Conservation (phyloP, 306 rosid genomes). For the Ziziphus jujuba region DNA sequence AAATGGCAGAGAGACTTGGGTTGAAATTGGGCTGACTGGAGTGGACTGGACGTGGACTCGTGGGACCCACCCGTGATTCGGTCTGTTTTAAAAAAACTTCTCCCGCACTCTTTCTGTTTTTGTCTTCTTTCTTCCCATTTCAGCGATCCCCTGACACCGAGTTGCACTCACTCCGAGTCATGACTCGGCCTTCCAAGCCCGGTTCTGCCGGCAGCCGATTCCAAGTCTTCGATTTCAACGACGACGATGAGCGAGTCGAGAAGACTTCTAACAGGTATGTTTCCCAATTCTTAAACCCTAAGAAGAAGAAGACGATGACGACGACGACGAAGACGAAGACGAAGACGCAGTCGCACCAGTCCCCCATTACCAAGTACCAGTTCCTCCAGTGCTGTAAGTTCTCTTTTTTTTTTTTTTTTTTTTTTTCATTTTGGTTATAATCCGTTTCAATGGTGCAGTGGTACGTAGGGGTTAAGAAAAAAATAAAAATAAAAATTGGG, state of each 20-base stretch:
- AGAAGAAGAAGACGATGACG: slow-evolving; percentile 1
- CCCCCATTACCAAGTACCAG: slow-evolving; percentile 44
- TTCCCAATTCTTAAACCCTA: slow-evolving; percentile 34
- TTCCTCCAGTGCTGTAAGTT: slow-evolving; percentile 55
- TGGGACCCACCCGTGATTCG: too few relatives aligned
- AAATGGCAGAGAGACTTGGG: too few relatives aligned
- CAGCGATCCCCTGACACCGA: neutral
- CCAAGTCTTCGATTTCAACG: slow-evolving; percentile 52
- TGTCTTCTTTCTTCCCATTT: too few relatives aligned
- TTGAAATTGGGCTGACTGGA: too few relatives aligned
- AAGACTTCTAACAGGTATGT: slow-evolving; percentile 13
- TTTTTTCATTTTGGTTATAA: neutral
- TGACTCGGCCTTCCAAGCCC: slow-evolving; percentile 40
- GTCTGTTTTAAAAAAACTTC: too few relatives aligned
- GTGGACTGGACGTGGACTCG: too few relatives aligned
- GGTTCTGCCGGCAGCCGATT: slow-evolving; percentile 35
- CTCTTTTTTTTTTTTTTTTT: neutral
- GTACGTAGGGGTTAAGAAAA: neutral
- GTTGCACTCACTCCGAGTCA: slow-evolving; percentile 22
- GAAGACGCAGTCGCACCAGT: slow-evolving; percentile 15
- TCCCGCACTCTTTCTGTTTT: too few relatives aligned
- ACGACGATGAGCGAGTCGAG: slow-evolving; percentile 34
- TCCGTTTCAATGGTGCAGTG: neutral
- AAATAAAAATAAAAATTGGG: neutral
- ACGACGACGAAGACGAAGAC: neutral